Evolutionary conservation across 257 asterid genomes (phyloP).

Genomic region (Jacaranda copaia): DNA sequence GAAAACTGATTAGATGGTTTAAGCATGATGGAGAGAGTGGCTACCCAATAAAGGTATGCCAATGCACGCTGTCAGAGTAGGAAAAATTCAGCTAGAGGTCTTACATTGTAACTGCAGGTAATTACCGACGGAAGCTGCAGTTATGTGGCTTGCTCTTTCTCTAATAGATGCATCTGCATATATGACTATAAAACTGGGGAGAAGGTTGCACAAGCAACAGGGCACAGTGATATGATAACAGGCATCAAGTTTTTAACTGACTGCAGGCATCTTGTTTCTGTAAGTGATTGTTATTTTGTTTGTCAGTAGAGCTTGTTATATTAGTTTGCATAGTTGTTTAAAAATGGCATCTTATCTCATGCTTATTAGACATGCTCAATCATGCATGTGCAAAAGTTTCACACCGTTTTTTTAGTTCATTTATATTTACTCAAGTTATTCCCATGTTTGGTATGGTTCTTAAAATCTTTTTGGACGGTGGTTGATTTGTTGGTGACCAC

Average conservation of each 20-base stretch:
- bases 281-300: conserved; percentile 42
- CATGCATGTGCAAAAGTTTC: neutral
- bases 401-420: neutral
- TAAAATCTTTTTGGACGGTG: conserved; percentile 8
- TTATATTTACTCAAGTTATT: neutral
- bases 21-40: conserved; percentile 57
- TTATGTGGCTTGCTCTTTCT: conserved; percentile 65
- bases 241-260: conserved; percentile 71
- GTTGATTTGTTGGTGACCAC: conserved; percentile 39
- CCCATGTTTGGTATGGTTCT: conserved; percentile 28
- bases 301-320: conserved; percentile 17
- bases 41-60: conserved; percentile 65
- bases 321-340: conserved; percentile 6
- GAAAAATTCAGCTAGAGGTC: conserved; percentile 32
- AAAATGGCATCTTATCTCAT: neutral
- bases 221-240: conserved; percentile 65
- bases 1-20: conserved; percentile 60
- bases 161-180: conserved; percentile 61
- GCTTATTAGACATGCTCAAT: neutral
- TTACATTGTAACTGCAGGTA: conserved; percentile 55
- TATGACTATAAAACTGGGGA: conserved; percentile 64
- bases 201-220: conserved; percentile 70
- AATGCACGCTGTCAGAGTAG: conserved; percentile 13
- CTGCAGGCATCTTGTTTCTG: conserved; percentile 73
- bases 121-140: conserved; percentile 65